These are phyloP conservation scores for Marasmius fiardii DNA, from an alignment of 1,284 basidiomycete genomes.

Conservation along the genomic window DNA sequence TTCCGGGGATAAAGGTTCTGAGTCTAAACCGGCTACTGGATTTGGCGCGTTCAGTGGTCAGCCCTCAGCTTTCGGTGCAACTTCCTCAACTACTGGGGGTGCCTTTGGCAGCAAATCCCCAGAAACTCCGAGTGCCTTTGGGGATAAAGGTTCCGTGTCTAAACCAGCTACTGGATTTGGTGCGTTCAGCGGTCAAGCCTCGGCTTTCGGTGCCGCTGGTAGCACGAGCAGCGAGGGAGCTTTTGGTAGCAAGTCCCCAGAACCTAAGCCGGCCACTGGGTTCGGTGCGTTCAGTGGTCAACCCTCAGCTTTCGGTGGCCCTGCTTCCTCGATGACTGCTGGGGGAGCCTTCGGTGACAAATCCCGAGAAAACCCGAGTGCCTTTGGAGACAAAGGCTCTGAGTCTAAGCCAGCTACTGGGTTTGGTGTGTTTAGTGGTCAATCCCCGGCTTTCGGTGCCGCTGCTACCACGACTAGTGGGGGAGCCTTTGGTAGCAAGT, in stretches of 20 bases:
- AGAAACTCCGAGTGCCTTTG: constrained; percentile 11
- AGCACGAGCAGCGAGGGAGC: neutral
- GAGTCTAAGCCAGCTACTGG: neutral
- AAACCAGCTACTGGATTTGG: constrained; percentile 2
- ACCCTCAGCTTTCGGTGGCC: neutral
- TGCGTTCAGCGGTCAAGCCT: neutral
- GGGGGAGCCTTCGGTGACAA: neutral
- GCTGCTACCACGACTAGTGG: neutral
- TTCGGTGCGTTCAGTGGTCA: neutral
- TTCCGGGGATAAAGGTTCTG: constrained; percentile 10
- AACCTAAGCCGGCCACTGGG: neutral
- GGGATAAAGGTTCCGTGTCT: neutral
- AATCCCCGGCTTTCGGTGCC: neutral
- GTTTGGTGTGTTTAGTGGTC: neutral
- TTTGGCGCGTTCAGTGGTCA: neutral
- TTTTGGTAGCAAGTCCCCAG: neutral
- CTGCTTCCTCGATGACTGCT: neutral
- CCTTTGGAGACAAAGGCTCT: constrained; percentile 11
- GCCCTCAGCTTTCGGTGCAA: neutral
- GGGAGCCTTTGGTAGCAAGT: neutral
- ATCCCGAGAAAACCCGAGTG: neutral
- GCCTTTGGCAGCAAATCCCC: neutral
- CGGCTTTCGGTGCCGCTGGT: neutral
- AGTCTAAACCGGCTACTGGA: neutral
- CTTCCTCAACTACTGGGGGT: neutral